Base-by-base conservation (phyloP, 345 rosid genomes). In the Psidium friedrichsthalianum region DNA sequence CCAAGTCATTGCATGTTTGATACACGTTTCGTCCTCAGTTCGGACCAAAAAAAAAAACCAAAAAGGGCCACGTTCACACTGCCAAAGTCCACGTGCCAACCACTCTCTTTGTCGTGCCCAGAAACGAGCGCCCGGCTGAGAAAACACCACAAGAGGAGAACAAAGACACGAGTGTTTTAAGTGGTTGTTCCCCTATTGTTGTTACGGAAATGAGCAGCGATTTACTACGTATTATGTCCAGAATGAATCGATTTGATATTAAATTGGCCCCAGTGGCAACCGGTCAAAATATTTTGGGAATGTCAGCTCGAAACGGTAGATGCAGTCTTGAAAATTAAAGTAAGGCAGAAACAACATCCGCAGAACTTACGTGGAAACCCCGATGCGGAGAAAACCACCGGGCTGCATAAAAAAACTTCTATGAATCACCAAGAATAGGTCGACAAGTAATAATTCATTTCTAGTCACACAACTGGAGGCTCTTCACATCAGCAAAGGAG, bases 401-500 rank as follows among this genome's bases (percentile, higher is more conserved):
- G 69, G 3, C 36, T 8, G 6, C 3, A 12, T 3, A n/a, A n/a
- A 58, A 57, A n/a, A 58, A n/a, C 8, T n/a, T 58, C 8, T 3
- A 13, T 18, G 14, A 11, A n/a, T 58, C 69, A 58, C 0, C 1
- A n/a, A 58, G 3, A n/a, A 58, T 5, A 58, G 4, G 8, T 12
- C 0, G 13, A 58, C n/a, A 58, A 6, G 12, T 13, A 58, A 3
- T 58, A 58, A 8, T 58, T 58, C 2, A 58, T 58, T 13, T 58
- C 4, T 2, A 11, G 5, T 25, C 6, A 5, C 64, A 57, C 1
- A 11, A 14, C 1, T 25, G 10, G 61, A 56, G 14, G 27, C 14
- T 56, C 61, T 25, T 11, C 14, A 4, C 61, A 0, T 25, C 0
- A 57, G 0, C 6, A 57, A 24, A 57, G 14, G 0, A 51, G 4